Evolutionary conservation across 1,284 basidiomycete genomes (phyloP).

Genomic region (Trichosporon asahii): DNA sequence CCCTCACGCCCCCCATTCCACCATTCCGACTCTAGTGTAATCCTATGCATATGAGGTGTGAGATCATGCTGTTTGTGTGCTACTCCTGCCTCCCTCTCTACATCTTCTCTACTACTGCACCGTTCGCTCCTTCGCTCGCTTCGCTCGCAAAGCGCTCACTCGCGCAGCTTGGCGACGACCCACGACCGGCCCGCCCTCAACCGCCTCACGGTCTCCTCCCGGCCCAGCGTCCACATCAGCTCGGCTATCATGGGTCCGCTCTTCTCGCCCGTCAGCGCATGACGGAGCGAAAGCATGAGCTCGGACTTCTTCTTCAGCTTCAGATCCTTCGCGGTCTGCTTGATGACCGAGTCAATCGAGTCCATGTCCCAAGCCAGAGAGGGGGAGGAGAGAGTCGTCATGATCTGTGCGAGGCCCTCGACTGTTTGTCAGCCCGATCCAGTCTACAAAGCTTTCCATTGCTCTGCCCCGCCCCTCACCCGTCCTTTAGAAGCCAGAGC

Average conservation of each 20-base stretch:
- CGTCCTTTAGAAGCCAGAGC: too few species aligned
- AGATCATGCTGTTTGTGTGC: not conserved
- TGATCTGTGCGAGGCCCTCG: constrained; percentile 26
- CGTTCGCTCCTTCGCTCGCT: too few species aligned
- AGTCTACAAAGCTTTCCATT: too few species aligned
- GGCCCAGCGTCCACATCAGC: constrained; percentile 36
- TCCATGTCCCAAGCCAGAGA: constrained; percentile 34
- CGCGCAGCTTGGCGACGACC: constrained; percentile 9
- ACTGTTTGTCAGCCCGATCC: constrained; percentile 16
- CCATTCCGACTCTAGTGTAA: too few species aligned
- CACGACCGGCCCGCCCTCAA: constrained; percentile 27
- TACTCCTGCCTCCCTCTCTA: not conserved
- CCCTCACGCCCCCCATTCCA: not conserved
- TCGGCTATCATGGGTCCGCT: constrained; percentile 38
- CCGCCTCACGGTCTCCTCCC: constrained; percentile 25
- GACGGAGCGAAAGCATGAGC: constrained; percentile 68
- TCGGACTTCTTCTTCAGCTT: constrained; percentile 55
- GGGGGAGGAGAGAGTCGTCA: constrained; percentile 19
- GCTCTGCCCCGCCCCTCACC: too few species aligned
- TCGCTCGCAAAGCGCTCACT: not conserved
- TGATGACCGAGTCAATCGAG: constrained; percentile 54
- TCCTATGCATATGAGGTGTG: constrained; percentile 11
- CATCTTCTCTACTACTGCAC: too few species aligned
- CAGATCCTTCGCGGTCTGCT: constrained; percentile 53
- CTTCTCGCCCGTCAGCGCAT: constrained; percentile 71